Evolutionary conservation across 164 flowering plant genomes (phyloP).

Genomic region (Berberis vulgaris): DNA sequence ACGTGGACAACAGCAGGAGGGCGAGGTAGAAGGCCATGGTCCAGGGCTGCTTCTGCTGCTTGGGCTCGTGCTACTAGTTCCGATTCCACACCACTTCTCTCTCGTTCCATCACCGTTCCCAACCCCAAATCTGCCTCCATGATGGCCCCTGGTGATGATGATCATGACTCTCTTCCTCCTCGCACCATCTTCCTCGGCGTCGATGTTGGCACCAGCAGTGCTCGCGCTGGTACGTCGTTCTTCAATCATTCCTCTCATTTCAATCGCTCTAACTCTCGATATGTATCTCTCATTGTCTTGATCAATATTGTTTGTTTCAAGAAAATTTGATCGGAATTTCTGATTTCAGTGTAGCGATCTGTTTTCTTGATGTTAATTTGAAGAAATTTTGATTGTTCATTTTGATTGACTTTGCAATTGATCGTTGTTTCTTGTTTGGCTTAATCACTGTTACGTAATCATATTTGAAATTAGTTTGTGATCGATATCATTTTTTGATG

Average conservation of each 20-base stretch:
- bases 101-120: background rate
- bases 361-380: too few relatives aligned
- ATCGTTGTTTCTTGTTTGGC: too few relatives aligned
- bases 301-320: background rate
- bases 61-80: background rate
- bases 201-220: slow-evolving; percentile 99
- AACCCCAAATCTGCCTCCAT: slow-evolving; percentile 7
- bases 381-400: too few relatives aligned
- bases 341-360: too few relatives aligned
- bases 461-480: too few relatives aligned
- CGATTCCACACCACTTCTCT: slow-evolving; percentile 22
- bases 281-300: background rate
- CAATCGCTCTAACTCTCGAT: background rate
- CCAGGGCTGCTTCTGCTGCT: background rate
- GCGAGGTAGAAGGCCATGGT: background rate
- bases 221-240: slow-evolving; percentile 65
- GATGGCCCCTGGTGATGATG: slow-evolving; percentile 31
- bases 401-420: too few relatives aligned
- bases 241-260: background rate
- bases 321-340: background rate
- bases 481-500: too few relatives aligned
- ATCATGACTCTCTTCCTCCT: slow-evolving; percentile 19
- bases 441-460: too few relatives aligned
- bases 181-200: slow-evolving; percentile 69
- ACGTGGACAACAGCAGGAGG: background rate